Percentiles rank a stretch among this genome's conserved stretches.
phyloP scores from a whole-genome alignment of 352 stramenopile species.

The Globisporangium sylvaticum region DNA sequence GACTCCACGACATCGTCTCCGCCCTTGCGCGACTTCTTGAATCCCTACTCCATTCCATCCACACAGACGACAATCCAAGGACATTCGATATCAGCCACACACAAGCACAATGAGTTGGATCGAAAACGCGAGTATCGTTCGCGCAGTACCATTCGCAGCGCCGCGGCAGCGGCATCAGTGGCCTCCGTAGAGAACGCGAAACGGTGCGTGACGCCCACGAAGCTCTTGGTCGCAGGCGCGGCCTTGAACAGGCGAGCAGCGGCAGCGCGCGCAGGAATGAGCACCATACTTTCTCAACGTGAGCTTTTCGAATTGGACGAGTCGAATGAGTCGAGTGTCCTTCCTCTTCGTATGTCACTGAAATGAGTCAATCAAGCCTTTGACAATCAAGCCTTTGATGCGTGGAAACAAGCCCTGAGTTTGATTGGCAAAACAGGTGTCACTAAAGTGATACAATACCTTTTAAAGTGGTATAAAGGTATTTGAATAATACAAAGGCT shows the following conservation, averaged over 20 bases:
- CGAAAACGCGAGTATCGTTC: not conserved
- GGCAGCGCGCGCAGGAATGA: conserved; percentile 37
- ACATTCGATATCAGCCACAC: conserved; percentile 1
- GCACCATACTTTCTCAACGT: conserved; percentile 20
- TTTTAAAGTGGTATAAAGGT: not conserved
- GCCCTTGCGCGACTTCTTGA: conserved; percentile 52
- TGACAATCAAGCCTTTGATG: not conserved
- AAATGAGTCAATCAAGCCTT: not conserved
- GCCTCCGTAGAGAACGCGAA: conserved; percentile 58
- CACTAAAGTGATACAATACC: not conserved
- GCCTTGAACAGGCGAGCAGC: conserved; percentile 31
- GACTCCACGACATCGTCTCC: conserved; percentile 16
- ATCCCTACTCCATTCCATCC: conserved; percentile 25
- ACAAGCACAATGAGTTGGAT: not conserved
- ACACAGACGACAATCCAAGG: not conserved
- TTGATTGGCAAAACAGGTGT: not conserved
- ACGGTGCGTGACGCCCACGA: conserved; percentile 12
- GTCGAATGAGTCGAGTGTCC: not conserved
- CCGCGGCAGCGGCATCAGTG: conserved; percentile 63
- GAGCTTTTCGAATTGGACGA: conserved; percentile 1
- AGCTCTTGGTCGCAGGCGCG: conserved; percentile 8
- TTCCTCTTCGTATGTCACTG: not conserved
- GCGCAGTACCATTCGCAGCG: conserved; percentile 58
- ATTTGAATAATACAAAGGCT: not conserved
- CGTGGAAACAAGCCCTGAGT: not conserved